These are phyloP conservation scores for Hanseniaspora pseudoguilliermondii DNA, from an alignment of 805 yeast species.

Conservation along the genomic window DNA sequence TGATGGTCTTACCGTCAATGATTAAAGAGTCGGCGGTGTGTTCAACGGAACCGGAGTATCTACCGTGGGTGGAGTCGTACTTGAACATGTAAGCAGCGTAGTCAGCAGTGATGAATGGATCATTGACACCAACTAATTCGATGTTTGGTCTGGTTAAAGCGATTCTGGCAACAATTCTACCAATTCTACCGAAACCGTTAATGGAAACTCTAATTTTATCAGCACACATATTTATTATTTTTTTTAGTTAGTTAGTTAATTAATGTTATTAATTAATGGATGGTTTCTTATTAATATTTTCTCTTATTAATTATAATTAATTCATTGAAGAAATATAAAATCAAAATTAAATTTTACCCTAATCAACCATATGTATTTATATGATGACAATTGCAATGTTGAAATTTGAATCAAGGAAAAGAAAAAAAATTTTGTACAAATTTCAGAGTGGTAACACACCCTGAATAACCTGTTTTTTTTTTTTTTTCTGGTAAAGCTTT, in stretches of 20 bases:
- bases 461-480: not conserved
- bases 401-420: not conserved
- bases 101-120: slow-evolving; percentile 55
- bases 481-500: not conserved
- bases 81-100: slow-evolving; percentile 66
- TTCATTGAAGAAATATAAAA: not conserved
- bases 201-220: slow-evolving; percentile 36
- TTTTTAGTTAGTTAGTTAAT: slow-evolving; percentile 1
- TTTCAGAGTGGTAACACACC: not conserved
- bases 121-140: slow-evolving; percentile 54
- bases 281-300: slow-evolving; percentile 3
- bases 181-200: slow-evolving; percentile 65
- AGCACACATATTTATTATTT: slow-evolving; percentile 11
- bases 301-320: not conserved
- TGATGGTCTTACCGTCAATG: slow-evolving; percentile 40
- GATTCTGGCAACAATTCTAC: slow-evolving; percentile 54
- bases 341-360: not conserved
- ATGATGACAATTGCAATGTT: not conserved
- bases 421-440: not conserved
- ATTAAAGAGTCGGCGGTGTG: slow-evolving; percentile 39
- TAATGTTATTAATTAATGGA: slow-evolving; percentile 8
- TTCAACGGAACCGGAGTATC: slow-evolving; percentile 45
- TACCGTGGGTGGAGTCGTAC: slow-evolving; percentile 62
- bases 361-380: slow-evolving; percentile 5
- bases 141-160: slow-evolving; percentile 41